Evolutionary conservation across 2,329 filamentous ascomycete species (phyloP), one percentile per base, ranked within the genome.

Genomic region (Fusarium tricinctum): DNA sequence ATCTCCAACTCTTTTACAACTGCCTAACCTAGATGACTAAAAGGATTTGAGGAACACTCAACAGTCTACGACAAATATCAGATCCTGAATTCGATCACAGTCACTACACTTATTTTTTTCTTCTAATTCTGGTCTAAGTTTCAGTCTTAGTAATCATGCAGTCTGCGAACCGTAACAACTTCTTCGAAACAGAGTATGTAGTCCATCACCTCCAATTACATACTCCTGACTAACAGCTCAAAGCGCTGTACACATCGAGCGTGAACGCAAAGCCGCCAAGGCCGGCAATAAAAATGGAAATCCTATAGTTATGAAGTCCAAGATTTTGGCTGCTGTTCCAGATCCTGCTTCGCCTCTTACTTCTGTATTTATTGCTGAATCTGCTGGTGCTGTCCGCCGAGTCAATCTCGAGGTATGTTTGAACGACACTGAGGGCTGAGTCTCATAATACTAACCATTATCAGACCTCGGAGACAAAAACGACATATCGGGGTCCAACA

Each of bases 181-280:
- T 97, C 83, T 98, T 98, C 77, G 92, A 97, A 80, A 97, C 94
- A 30, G 92, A 94, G 93, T 96, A 81, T 80, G 89, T 78, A 23
- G 32, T 46, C 8, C 26, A 23, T n/a, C 33, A 19, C 15, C 40
- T 22, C 23, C 15, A 47, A 19, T 19, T 19, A 44, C 5, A 15
- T 9, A 19, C 3, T 19, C 2, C 19, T 12, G 38, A 43, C 64
- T 66, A 20, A 73, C 46, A 40, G 7, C 7, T 9, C 6, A 17
- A 59, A 88, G 86, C 74, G 85, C 84, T 19, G 80, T 82, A 5
- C 83, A 85, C 65, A 82, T 80, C 43, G 80, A 81, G 67, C 77
- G 80, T 32, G 78, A 81, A 60, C 82, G 94, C 68, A 93, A 92
- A 77, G 88, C 89, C 22, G 87, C 88, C 71, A 93, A 92, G 77